Evolutionary conservation across 768 basidiomycete genomes (phyloP).

Genomic region (Rubroboletus pulcherrimus): DNA sequence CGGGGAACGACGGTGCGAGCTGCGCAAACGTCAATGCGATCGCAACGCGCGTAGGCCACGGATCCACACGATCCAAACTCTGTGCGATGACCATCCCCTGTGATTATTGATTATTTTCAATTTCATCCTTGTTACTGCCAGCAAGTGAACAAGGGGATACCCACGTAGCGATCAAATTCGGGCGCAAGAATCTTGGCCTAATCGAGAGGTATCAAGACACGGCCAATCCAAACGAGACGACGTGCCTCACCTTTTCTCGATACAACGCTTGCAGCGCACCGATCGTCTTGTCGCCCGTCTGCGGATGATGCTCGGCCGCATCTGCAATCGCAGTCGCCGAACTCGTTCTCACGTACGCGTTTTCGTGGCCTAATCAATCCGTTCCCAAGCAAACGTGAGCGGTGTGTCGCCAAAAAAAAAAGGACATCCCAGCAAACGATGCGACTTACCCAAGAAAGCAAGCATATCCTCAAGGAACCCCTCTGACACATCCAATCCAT

Average conservation of each 20-base stretch:
- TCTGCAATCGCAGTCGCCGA: conserved; percentile 71
- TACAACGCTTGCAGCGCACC: conserved; percentile 65
- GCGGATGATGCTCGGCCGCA: conserved; percentile 70
- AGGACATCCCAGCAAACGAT: neutral
- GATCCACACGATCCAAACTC: conserved; percentile 83
- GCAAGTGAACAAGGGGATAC: conserved; percentile 23
- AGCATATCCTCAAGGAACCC: conserved; percentile 52
- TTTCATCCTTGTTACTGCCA: neutral
- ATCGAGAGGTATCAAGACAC: neutral
- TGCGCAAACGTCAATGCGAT: conserved; percentile 63
- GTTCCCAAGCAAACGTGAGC: neutral
- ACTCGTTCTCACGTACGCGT: conserved; percentile 74
- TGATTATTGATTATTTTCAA: no score
- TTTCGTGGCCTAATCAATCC: conserved; percentile 59
- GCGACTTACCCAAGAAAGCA: conserved; percentile 57
- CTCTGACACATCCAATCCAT: conserved; percentile 85
- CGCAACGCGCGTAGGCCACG: conserved; percentile 81
- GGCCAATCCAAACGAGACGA: neutral
- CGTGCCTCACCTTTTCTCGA: conserved; percentile 63
- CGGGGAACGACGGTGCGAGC: conserved; percentile 62
- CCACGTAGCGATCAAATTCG: conserved; percentile 89
- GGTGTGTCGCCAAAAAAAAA: neutral
- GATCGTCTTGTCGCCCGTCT: conserved; percentile 46
- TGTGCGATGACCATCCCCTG: conserved; percentile 92
- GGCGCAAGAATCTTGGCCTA: conserved; percentile 85